phyloP scores from a whole-genome alignment of 306 rosid genomes.

The Cercis canadensis region DNA sequence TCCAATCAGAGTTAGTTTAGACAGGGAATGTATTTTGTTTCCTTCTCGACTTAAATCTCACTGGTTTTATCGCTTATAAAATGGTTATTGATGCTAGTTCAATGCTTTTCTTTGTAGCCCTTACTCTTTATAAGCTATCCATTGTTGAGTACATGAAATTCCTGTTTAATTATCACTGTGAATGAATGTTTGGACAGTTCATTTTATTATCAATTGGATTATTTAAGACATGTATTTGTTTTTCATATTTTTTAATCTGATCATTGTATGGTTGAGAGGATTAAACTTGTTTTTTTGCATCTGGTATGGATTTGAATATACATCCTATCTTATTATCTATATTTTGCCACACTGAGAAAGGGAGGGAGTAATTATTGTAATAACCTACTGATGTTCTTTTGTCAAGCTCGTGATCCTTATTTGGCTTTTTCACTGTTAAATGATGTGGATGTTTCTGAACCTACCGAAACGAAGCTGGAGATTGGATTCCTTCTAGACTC shows the following conservation, averaged over 20 bases:
- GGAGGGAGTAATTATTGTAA: neutral
- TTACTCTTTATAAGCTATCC: neutral
- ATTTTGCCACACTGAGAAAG: neutral
- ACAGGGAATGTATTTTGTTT: neutral
- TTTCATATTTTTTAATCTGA: conserved; percentile 27
- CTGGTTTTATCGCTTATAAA: conserved; percentile 9
- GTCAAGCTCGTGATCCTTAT: conserved; percentile 17
- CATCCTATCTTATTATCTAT: neutral
- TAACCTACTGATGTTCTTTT: neutral
- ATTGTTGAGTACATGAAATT: conserved; percentile 1
- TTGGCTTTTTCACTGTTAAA: conserved; percentile 4
- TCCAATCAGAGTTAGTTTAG: no score
- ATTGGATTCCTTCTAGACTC: conserved; percentile 9
- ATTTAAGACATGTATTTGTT: conserved; percentile 29
- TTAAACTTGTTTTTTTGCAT: neutral
- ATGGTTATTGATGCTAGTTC: neutral
- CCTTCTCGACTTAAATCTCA: neutral
- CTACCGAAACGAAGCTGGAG: neutral
- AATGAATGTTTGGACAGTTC: conserved; percentile 19
- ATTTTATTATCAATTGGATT: conserved; percentile 8
- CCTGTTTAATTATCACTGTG: conserved; percentile 14
- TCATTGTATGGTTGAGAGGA: conserved; percentile 14
- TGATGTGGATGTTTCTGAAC: neutral
- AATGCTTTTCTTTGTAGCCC: conserved; percentile 18
- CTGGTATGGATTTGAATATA: neutral